These are phyloP conservation scores for Saussurea involucrata DNA, from an alignment of 129 eudicot species.

Conservation along the genomic window DNA sequence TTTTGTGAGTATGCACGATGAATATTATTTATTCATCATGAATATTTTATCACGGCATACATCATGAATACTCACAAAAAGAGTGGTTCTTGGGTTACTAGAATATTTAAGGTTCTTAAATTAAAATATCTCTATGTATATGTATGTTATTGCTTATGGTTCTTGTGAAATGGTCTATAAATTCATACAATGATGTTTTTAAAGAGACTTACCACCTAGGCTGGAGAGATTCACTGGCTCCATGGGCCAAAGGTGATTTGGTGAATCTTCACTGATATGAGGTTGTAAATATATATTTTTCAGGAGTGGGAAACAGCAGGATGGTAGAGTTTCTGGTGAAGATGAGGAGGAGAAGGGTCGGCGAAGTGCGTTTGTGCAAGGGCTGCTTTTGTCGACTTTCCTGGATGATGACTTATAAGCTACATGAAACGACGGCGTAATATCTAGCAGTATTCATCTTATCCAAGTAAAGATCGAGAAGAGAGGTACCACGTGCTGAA, in stretches of 20 bases:
- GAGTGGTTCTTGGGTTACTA: background rate
- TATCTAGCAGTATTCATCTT: background rate
- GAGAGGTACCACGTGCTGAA: constrained; percentile 10
- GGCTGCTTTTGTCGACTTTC: constrained; percentile 73
- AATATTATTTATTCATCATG: too few relatives aligned
- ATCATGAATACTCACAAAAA: too few relatives aligned
- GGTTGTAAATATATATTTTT: background rate
- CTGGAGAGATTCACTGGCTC: background rate
- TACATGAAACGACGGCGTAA: background rate
- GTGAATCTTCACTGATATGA: background rate
- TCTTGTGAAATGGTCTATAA: background rate
- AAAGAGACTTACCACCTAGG: background rate
- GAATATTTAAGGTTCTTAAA: too few relatives aligned
- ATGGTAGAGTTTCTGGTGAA: constrained; percentile 50
- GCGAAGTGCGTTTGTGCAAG: constrained; percentile 81
- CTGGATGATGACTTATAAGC: constrained; percentile 62
- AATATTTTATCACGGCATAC: too few relatives aligned
- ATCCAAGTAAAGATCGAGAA: constrained; percentile 4
- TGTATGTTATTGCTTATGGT: background rate
- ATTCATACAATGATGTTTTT: background rate
- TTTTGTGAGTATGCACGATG: too few relatives aligned
- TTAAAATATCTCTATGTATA: background rate
- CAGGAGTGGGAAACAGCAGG: constrained; percentile 38
- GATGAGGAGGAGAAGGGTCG: constrained; percentile 82
- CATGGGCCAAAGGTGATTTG: background rate